Evolutionary conservation across 2,329 filamentous ascomycete species (phyloP).

Genomic region (Sarocladium oryzae): DNA sequence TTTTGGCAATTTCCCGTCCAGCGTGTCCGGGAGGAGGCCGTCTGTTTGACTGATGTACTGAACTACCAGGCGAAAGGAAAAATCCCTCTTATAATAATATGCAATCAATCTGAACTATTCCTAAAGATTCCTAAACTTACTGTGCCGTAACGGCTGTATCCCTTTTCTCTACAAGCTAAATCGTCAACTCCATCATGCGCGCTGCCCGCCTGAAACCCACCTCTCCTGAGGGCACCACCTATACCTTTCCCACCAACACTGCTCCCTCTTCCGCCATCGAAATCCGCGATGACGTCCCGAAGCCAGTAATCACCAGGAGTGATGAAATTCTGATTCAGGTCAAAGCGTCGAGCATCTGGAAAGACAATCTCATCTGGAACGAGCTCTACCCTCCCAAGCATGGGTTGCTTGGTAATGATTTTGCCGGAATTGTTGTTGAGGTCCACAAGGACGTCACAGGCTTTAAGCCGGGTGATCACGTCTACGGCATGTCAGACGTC

Average conservation of each 20-base stretch:
- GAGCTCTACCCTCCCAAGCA: conserved; percentile 12
- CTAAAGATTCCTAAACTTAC: too few species aligned
- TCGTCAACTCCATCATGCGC: neutral
- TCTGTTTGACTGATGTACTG: too few species aligned
- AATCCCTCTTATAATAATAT: neutral
- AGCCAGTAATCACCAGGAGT: conserved; percentile 9
- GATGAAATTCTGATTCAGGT: conserved; percentile 14
- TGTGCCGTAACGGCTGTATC: too few species aligned
- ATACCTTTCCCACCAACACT: conserved; percentile 1
- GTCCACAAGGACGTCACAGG: conserved; percentile 11
- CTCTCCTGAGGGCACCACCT: neutral
- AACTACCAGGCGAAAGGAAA: too few species aligned
- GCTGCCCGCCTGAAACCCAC: neutral
- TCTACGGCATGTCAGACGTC: conserved; percentile 21
- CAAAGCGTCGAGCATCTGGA: conserved; percentile 14
- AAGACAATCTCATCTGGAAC: conserved; percentile 15
- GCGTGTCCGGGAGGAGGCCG: too few species aligned
- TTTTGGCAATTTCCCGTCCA: neutral
- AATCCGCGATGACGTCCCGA: conserved; percentile 1
- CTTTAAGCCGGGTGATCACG: conserved; percentile 23
- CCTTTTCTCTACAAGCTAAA: neutral
- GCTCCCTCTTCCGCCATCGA: conserved; percentile 7
- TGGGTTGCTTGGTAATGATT: conserved; percentile 13
- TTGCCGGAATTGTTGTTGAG: conserved; percentile 13
- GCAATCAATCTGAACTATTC: neutral